Evolutionary conservation across 495 filamentous ascomycete species (phyloP).

Genomic region (Friedmanniomyces simplex): DNA sequence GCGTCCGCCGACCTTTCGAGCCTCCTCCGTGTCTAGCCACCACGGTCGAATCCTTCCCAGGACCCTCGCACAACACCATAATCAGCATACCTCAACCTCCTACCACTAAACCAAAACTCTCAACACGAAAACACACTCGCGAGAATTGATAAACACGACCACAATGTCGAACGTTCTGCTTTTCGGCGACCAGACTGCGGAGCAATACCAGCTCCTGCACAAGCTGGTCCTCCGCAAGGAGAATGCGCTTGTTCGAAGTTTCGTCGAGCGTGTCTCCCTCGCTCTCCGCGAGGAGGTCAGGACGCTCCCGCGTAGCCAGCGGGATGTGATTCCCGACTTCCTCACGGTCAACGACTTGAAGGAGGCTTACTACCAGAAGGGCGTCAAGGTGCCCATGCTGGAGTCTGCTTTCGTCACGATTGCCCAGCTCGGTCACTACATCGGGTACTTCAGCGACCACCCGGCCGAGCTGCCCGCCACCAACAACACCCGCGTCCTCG

Average conservation of each 20-base stretch:
- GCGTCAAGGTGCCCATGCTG: constrained; percentile 48
- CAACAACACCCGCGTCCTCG: constrained; percentile 42
- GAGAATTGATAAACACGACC: neutral
- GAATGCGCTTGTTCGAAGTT: constrained; percentile 53
- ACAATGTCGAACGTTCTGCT: constrained; percentile 31
- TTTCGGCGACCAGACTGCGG: constrained; percentile 73
- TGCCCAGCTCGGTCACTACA: constrained; percentile 63
- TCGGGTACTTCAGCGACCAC: constrained; percentile 52
- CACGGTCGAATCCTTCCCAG: constrained; percentile 1
- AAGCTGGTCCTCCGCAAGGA: constrained; percentile 53
- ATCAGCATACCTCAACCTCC: neutral
- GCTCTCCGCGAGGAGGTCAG: constrained; percentile 56
- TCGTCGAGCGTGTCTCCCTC: constrained; percentile 52
- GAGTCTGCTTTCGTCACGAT: constrained; percentile 60
- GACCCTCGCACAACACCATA: neutral
- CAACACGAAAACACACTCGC: no score
- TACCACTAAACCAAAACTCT: neutral
- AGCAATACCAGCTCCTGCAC: constrained; percentile 56
- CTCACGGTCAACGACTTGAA: constrained; percentile 59
- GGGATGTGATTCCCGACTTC: constrained; percentile 56
- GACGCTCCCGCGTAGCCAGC: constrained; percentile 47
- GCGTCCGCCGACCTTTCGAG: neutral
- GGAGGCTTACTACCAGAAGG: constrained; percentile 51
- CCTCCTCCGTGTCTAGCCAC: constrained; percentile 19
- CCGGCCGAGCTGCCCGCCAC: constrained; percentile 36